Base-by-base conservation (phyloP, 441 rosid species). In the Populus hybrid region DNA sequence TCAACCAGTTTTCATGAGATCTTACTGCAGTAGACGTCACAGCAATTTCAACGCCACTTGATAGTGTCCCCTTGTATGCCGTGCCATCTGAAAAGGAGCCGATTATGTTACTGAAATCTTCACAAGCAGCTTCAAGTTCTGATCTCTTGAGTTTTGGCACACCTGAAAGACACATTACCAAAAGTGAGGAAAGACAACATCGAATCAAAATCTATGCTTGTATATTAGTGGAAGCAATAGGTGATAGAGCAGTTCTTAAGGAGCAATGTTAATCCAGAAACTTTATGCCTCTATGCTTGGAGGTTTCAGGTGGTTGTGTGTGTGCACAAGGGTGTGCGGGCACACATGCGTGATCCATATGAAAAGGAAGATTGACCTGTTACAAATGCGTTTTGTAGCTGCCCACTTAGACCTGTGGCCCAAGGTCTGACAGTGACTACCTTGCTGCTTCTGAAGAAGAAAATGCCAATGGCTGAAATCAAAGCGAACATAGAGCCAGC, bases 71-170 rank as follows among this genome's bases (percentile, higher is more conserved):
- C 82, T 97, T 97, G 71, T 94, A 97, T 20, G 92, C 86, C 2
- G 87, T 86, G 23, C 97, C 93, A 34, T 87, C 89, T 18, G 93
- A 84, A 75, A 89, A 90, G 70, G 90, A 79, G 40, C 94, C 99
- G 34, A 97, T 92, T 81, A 97, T 89, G 80, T 97, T 97, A 75
- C 99, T 97, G 81, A 97, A 97, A 84, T 94, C 99, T 86, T 97
- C 99, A 74, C 99, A 94, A 24, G 97, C 99, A 67, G 90, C 93
- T 86, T 87, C 92, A 73, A 97, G 93, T 81, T 97, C 99, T 61
- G 93, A 81, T 73, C 97, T 88, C 86, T 88, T 90, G 64, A 94
- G 90, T 83, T 89, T 93, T 10, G 97, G 98, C 30, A 90, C 94
- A 73, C 93, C 98, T 94, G 95, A 71, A 81, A 53, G 73, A 67